Conservation (phyloP, 805 yeast genomes). For the Teunomyces gatunensis region DNA sequence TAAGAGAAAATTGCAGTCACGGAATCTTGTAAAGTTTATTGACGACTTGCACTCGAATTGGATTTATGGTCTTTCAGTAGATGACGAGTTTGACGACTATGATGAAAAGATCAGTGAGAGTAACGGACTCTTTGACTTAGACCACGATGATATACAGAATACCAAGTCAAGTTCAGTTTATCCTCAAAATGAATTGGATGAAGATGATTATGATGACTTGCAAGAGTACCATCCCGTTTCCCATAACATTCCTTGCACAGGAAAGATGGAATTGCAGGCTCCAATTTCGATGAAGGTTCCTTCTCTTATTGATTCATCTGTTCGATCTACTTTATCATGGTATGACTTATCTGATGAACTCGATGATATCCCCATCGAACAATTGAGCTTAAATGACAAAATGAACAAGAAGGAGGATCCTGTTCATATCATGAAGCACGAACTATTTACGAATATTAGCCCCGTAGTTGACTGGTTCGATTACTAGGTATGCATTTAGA, state of each 20-base stretch:
- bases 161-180: slow-evolving; percentile 7
- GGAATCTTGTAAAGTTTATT: slow-evolving; percentile 38
- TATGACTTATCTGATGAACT: slow-evolving; percentile 29
- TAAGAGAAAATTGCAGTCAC: slow-evolving; percentile 10
- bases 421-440: slow-evolving; percentile 7
- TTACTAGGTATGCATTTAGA: slow-evolving; percentile 3
- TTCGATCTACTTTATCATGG: slow-evolving; percentile 31
- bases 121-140: slow-evolving; percentile 34
- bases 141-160: slow-evolving; percentile 25
- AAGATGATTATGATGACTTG: slow-evolving; percentile 4
- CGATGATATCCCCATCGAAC: slow-evolving; percentile 15
- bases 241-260: slow-evolving; percentile 5
- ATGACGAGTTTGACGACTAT: slow-evolving; percentile 36
- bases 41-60: slow-evolving; percentile 26
- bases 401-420: neutral
- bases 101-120: slow-evolving; percentile 13
- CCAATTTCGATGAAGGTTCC: slow-evolving; percentile 18
- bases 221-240: slow-evolving; percentile 7
- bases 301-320: slow-evolving; percentile 32
- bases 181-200: slow-evolving; percentile 6
- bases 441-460: slow-evolving; percentile 4
- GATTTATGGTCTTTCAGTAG: slow-evolving; percentile 43
- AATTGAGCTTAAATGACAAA: neutral
- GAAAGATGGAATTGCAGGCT: neutral
- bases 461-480: slow-evolving; percentile 11